These are phyloP conservation scores for Lentinus tigrinus DNA, from an alignment of 768 basidiomycete genomes.

Conservation along the genomic window DNA sequence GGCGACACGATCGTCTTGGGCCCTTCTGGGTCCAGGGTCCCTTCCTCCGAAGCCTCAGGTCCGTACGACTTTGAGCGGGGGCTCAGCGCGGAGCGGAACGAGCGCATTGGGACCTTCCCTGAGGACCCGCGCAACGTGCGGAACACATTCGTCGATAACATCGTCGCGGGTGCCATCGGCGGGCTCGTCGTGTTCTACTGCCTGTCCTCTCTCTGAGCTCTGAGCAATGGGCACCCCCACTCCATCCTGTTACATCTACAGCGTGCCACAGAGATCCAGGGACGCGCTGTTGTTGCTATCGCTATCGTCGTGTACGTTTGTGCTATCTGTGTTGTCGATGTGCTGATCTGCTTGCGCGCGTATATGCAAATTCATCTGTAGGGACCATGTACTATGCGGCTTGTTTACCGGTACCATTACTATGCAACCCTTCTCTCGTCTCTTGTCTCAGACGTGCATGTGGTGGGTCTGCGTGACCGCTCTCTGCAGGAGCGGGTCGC, in stretches of 20 bases:
- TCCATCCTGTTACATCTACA: no score
- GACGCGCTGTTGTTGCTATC: neutral
- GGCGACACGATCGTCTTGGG: neutral
- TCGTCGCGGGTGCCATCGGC: slow-evolving; percentile 21
- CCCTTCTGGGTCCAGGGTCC: neutral
- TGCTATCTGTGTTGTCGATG: neutral
- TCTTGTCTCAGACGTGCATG: neutral
- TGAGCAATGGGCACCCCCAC: neutral
- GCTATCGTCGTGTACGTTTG: neutral
- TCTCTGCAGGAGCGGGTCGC: neutral
- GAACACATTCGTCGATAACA: slow-evolving; percentile 17
- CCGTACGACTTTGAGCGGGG: slow-evolving; percentile 14
- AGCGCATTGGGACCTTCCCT: slow-evolving; percentile 18
- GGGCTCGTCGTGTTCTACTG: slow-evolving; percentile 19
- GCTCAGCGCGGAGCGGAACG: slow-evolving; percentile 10
- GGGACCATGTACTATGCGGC: neutral
- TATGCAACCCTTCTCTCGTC: neutral
- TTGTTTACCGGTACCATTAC: neutral
- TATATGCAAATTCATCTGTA: neutral
- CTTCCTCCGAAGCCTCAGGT: slow-evolving; percentile 27
- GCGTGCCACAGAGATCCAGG: no score
- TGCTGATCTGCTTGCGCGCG: neutral
- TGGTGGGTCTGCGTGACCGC: neutral
- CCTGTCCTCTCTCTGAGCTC: slow-evolving; percentile 15
- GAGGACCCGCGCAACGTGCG: slow-evolving; percentile 10